phyloP scores from a whole-genome alignment of 2,329 filamentous ascomycete species.

The Aureobasidium zeae region DNA sequence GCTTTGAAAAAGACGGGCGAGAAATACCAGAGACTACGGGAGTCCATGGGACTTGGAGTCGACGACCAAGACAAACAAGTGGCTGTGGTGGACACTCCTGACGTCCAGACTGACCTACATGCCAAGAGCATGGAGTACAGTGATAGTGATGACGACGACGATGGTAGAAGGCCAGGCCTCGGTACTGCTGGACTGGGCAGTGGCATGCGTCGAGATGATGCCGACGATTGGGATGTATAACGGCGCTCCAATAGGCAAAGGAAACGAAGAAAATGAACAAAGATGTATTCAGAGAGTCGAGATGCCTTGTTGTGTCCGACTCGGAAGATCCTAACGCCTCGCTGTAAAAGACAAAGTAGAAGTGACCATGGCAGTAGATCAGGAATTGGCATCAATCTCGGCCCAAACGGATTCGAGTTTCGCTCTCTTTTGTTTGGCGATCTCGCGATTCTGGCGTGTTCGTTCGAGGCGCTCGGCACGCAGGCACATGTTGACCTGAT shows the following conservation, averaged over 20 bases:
- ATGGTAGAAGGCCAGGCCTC: slow-evolving; percentile 3
- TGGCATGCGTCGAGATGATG: slow-evolving; percentile 13
- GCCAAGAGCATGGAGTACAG: not conserved
- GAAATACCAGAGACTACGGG: slow-evolving; percentile 51
- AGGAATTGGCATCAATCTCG: slow-evolving; percentile 65
- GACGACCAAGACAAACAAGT: slow-evolving; percentile 7
- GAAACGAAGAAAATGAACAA: no score
- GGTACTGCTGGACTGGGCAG: slow-evolving; percentile 9
- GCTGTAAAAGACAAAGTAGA: not conserved
- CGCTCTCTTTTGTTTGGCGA: slow-evolving; percentile 59
- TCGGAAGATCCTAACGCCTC: slow-evolving; percentile 10
- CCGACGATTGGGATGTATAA: slow-evolving; percentile 8
- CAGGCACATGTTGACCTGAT: slow-evolving; percentile 75
- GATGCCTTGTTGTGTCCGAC: not conserved
- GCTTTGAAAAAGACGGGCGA: slow-evolving; percentile 73
- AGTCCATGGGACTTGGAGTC: slow-evolving; percentile 7
- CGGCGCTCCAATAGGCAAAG: no score
- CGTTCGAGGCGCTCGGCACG: slow-evolving; percentile 69
- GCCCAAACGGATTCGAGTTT: slow-evolving; percentile 70
- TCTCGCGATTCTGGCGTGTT: slow-evolving; percentile 65
- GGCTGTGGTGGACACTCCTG: not conserved
- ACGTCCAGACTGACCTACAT: not conserved
- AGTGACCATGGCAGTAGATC: slow-evolving; percentile 23
- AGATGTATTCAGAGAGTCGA: not conserved
- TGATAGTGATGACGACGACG: not conserved